Conservation (phyloP, 495 filamentous ascomycete species). For the Podospora pseudopauciseta region DNA sequence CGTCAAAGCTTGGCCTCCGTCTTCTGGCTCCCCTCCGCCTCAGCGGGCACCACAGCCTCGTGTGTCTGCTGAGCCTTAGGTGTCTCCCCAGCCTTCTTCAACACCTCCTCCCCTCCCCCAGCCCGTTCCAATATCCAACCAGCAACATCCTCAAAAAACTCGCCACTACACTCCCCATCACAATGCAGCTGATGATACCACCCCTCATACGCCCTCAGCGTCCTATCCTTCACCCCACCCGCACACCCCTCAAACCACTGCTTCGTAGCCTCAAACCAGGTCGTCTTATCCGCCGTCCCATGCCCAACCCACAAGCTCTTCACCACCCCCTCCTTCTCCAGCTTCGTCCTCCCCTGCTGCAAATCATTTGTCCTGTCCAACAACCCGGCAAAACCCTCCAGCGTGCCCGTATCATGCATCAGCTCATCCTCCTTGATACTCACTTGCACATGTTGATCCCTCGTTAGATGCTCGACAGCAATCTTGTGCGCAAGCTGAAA, state of each 20-base stretch:
- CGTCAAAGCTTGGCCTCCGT: not conserved
- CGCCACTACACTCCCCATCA: constrained; percentile 58
- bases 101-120: constrained; percentile 11
- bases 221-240: constrained; percentile 56
- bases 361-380: constrained; percentile 61
- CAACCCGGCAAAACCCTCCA: constrained; percentile 71
- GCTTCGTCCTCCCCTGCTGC: constrained; percentile 38
- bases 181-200: constrained; percentile 76
- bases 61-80: not conserved
- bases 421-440: constrained; percentile 59
- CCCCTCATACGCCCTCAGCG: constrained; percentile 70
- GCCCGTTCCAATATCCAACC: constrained; percentile 65
- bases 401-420: constrained; percentile 73
- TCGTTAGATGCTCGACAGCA: constrained; percentile 53
- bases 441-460: constrained; percentile 57
- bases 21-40: not conserved
- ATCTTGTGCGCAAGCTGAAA: constrained; percentile 56
- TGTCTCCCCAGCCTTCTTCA: constrained; percentile 14
- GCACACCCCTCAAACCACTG: constrained; percentile 53
- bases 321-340: constrained; percentile 33
- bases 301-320: constrained; percentile 59
- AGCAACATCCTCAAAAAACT: constrained; percentile 66
- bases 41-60: not conserved
- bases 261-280: constrained; percentile 58
- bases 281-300: constrained; percentile 65